These are phyloP conservation scores for Tuber calosporum DNA, from an alignment of 495 filamentous ascomycete genomes.

Conservation along the genomic window DNA sequence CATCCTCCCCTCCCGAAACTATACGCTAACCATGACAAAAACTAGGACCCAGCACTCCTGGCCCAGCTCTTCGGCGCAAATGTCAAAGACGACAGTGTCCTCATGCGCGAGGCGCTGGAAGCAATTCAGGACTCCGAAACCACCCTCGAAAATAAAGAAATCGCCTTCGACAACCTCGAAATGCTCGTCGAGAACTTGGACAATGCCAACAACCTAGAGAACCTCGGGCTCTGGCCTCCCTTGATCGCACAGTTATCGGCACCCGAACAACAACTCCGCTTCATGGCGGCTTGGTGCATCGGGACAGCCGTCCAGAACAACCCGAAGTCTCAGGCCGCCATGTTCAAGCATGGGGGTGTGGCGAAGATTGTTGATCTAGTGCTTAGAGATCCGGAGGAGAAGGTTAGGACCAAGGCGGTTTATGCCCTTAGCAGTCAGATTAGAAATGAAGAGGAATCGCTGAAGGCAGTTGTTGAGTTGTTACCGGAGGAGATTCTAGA, in stretches of 20 bases:
- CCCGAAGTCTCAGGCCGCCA: slow-evolving; percentile 65
- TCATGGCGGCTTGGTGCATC: slow-evolving; percentile 83
- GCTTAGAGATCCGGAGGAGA: slow-evolving; percentile 52
- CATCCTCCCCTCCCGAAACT: slow-evolving; percentile 37
- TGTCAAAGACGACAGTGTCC: slow-evolving; percentile 75
- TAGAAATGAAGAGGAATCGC: slow-evolving; percentile 76
- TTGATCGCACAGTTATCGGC: slow-evolving; percentile 61
- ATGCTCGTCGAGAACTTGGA: slow-evolving; percentile 84
- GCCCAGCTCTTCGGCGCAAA: slow-evolving; percentile 61
- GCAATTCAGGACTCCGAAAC: slow-evolving; percentile 58
- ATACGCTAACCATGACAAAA: slow-evolving; percentile 15
- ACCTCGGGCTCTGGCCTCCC: slow-evolving; percentile 71
- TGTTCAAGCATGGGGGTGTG: slow-evolving; percentile 65
- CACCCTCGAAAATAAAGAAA: slow-evolving; percentile 67
- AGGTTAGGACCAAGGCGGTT: slow-evolving; percentile 76
- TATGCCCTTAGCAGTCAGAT: slow-evolving; percentile 76
- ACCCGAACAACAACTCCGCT: slow-evolving; percentile 62
- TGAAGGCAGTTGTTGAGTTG: slow-evolving; percentile 56
- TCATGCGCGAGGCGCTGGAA: slow-evolving; percentile 77
- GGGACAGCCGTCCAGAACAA: slow-evolving; percentile 97
- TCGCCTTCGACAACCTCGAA: slow-evolving; percentile 94
- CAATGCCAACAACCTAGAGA: slow-evolving; percentile 86
- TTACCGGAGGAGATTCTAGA: slow-evolving; percentile 57
- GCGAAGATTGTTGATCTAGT: slow-evolving; percentile 61
- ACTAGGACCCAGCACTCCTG: slow-evolving; percentile 46